Base-by-base conservation (phyloP, 2,329 filamentous ascomycete species). In the Chalaropsis thielavioides region DNA sequence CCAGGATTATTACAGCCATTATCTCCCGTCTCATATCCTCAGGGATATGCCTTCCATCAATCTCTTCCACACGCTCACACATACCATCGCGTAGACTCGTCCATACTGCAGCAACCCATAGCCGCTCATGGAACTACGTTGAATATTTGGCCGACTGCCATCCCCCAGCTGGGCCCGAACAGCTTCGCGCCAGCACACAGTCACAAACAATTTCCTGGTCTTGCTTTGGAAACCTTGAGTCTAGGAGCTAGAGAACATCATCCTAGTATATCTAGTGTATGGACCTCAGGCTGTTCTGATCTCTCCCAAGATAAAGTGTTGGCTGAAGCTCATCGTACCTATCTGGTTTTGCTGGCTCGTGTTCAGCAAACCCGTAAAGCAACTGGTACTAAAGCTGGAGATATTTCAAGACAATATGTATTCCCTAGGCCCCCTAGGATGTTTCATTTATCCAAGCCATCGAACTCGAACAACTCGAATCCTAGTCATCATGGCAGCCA, bases 361-460 rank as follows among this genome's bases (percentile, higher is more conserved):
- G 31, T 24, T 22, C 46, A 59, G 15, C 60, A 56, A 27, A 24
- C 64, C 2, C 59, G 64, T 7, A 66, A 56, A 43, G 41, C 43
- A 7, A 40, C 31, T 22, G 24, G 17, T 15, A 13, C 38, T n/a
- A 62, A 58, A 24, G 4, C 31, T 11, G 51, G 62, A 2, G 40
- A 22, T 17, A 35, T 27, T 3, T 7, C 54, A 7, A 58, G n/a
- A 35, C 64, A 44, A 11, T 61, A 64, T 24, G 51, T 66, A n/a
- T 66, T 61, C 27, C 64, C 64, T 3, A 66, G 60, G 10, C 64
- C 64, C 6, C 64, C 64, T 61, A 51, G 64, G 17, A 19, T 38
- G n/a, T 35, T 40, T 27, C n/a, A n/a, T n/a, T 35, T 62, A 8
- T 13, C 41, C 41, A 62, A 49, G 13, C 17, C 43, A 10, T 62